Conservation (phyloP, 2,329 filamentous ascomycete genomes). For the Clonostachys solani region DNA sequence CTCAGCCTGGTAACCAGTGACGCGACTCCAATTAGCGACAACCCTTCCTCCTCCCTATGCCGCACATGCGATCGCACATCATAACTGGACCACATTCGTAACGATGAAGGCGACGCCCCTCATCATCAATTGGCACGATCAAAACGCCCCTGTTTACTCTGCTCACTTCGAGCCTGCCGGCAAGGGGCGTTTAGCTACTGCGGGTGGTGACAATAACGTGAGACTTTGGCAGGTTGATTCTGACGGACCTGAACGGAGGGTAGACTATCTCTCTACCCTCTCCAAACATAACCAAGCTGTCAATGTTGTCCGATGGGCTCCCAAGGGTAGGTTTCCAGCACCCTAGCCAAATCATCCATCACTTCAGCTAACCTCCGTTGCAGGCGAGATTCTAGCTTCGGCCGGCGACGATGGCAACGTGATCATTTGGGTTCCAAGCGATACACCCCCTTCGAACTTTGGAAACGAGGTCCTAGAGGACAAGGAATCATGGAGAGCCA, state of each 20-base stretch:
- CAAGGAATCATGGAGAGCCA: constrained; percentile 94
- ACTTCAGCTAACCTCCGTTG: constrained; percentile 5
- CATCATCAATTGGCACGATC: constrained; percentile 98
- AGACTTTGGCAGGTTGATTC: constrained; percentile 89
- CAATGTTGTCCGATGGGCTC: constrained; percentile 95
- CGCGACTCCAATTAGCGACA: constrained; percentile 17
- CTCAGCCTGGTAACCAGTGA: constrained; percentile 3
- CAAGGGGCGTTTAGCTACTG: constrained; percentile 88
- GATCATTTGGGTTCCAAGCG: constrained; percentile 90
- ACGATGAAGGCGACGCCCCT: constrained; percentile 94
- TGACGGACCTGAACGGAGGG: constrained; percentile 80
- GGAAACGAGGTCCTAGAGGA: constrained; percentile 86
- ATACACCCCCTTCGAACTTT: constrained; percentile 64
- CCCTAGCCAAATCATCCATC: neutral
- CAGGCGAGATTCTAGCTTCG: constrained; percentile 89
- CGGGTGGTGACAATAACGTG: constrained; percentile 94
- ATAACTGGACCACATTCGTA: constrained; percentile 12
- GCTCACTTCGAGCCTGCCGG: constrained; percentile 93
- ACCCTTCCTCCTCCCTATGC: constrained; percentile 11
- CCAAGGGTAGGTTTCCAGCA: constrained; percentile 63
- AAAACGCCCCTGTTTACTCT: constrained; percentile 95
- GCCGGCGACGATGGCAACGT: constrained; percentile 98
- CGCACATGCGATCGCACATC: neutral
- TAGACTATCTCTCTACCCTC: constrained; percentile 88
- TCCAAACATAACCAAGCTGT: constrained; percentile 94